Evolutionary conservation across 257 asterid genomes (phyloP).

Genomic region (Nicotiana tabacum): DNA sequence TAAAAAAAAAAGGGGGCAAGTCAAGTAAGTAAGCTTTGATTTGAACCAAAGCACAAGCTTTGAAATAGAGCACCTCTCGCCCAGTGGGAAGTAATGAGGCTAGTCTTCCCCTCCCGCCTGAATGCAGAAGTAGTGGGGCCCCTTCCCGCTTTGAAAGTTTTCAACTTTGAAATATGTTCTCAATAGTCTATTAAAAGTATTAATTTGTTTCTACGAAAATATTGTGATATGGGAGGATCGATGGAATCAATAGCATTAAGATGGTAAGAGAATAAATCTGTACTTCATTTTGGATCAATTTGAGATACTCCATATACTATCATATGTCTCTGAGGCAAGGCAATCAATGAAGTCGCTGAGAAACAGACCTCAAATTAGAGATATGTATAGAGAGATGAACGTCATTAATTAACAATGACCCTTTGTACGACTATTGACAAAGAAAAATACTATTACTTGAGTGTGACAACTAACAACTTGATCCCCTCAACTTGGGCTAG

Average conservation of each 20-base stretch:
- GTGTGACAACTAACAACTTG: background rate
- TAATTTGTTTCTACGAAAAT: no score
- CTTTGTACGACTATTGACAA: background rate
- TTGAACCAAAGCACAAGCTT: no score
- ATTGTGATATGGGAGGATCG: no score
- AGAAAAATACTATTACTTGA: background rate
- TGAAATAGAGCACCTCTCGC: no score
- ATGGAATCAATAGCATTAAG: no score
- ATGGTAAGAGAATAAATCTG: background rate
- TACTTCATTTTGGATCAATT: background rate
- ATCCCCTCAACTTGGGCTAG: background rate
- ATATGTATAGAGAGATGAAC: background rate
- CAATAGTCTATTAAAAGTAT: no score
- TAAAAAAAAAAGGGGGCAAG: no score
- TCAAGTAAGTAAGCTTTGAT: no score
- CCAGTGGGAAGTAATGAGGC: no score
- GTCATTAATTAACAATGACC: background rate
- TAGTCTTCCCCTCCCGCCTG: no score
- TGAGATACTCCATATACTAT: background rate
- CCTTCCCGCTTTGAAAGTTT: background rate
- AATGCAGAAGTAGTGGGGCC: no score
- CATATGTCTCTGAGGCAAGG: background rate
- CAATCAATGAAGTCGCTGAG: background rate
- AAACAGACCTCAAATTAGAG: background rate
- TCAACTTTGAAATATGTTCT: background rate